These are phyloP conservation scores for Lactifluus subvellereus DNA, from an alignment of 768 basidiomycete genomes.

Conservation along the genomic window DNA sequence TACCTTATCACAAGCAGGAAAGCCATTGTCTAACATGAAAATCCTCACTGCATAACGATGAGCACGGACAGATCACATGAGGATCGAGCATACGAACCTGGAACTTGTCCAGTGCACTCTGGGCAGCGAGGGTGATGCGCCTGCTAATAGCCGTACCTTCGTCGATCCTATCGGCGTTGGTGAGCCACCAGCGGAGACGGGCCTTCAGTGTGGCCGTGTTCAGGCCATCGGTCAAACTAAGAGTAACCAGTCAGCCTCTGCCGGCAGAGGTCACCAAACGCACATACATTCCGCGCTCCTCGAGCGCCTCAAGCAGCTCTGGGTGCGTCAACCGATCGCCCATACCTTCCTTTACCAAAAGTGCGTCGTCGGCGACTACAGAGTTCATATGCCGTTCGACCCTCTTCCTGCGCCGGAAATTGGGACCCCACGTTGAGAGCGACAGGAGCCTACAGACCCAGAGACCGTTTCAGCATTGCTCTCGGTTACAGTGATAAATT, in stretches of 20 bases:
- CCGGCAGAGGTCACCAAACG: not conserved
- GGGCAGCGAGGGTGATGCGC: slow-evolving; percentile 46
- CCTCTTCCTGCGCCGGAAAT: slow-evolving; percentile 31
- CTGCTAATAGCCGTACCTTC: slow-evolving; percentile 39
- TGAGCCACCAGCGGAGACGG: slow-evolving; percentile 61
- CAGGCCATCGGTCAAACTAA: slow-evolving; percentile 37
- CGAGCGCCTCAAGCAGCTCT: slow-evolving; percentile 59
- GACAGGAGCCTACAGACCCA: slow-evolving; percentile 32
- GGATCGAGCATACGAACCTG: slow-evolving; percentile 1
- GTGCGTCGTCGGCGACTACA: slow-evolving; percentile 55
- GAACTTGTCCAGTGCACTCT: slow-evolving; percentile 30
- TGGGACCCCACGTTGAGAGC: slow-evolving; percentile 37
- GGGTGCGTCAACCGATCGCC: slow-evolving; percentile 42
- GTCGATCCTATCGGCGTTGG: slow-evolving; percentile 36
- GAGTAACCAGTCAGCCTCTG: not conserved
- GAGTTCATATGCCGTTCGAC: slow-evolving; percentile 35
- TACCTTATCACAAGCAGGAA: not conserved
- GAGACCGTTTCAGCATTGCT: not conserved
- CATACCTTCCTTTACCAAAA: slow-evolving; percentile 48
- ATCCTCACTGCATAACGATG: not conserved
- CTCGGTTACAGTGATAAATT: not conserved
- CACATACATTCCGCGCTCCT: slow-evolving; percentile 75
- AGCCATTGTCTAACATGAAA: not conserved
- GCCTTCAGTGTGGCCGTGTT: slow-evolving; percentile 42
- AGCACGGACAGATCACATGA: not conserved